These are phyloP conservation scores for Nitzschia sp. DNA, from an alignment of 108 stramenopile species.

Conservation along the genomic window DNA sequence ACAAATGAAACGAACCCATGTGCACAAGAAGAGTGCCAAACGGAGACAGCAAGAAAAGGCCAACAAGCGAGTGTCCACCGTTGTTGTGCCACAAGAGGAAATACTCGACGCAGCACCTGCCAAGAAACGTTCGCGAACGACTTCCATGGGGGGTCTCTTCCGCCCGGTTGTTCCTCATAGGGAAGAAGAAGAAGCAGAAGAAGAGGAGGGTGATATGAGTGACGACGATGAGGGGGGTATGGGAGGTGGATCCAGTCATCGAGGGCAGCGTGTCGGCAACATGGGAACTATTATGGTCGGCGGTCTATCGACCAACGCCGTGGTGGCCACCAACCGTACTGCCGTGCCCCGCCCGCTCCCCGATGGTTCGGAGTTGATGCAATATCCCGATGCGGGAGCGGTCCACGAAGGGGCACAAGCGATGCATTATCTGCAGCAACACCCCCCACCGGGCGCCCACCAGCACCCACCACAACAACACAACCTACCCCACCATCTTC, in stretches of 20 bases:
- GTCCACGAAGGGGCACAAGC: constrained; percentile 3
- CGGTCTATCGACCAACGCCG: neutral
- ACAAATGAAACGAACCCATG: constrained; percentile 7
- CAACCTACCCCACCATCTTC: neutral
- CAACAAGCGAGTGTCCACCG: neutral
- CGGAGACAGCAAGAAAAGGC: neutral
- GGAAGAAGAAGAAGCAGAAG: too few relatives aligned
- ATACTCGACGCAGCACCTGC: neutral
- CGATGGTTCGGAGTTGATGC: too few relatives aligned
- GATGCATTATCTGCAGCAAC: neutral
- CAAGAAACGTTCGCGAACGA: neutral
- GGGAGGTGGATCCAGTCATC: neutral
- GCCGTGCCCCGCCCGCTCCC: neutral
- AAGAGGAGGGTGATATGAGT: neutral
- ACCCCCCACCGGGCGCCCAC: neutral
- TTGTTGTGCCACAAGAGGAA: neutral
- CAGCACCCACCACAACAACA: neutral
- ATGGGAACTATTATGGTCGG: neutral
- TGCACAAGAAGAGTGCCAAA: neutral
- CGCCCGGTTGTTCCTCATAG: too few relatives aligned
- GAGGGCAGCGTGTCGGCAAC: neutral
- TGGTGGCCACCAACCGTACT: neutral
- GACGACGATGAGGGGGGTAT: neutral
- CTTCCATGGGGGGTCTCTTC: neutral
- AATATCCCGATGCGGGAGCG: neutral